A percentile compares a stretch with the other conserved stretches of the same genome.
Evolutionary conservation across 2,329 filamentous ascomycete genomes (phyloP).

Genomic region (Sporothrix dimorphospora): DNA sequence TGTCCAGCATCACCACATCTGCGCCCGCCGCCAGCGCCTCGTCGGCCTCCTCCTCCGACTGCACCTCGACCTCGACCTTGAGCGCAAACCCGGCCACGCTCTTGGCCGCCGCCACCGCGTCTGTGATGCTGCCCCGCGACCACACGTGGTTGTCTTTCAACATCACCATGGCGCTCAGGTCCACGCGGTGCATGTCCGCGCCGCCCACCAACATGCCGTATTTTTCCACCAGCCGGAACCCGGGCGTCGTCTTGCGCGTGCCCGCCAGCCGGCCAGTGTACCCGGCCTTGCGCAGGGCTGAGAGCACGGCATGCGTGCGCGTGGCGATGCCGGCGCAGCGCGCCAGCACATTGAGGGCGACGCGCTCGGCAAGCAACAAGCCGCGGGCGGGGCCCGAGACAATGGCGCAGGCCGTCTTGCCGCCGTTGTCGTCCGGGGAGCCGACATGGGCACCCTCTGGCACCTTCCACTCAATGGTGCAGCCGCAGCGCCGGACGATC

Average conservation of each 20-base stretch:
- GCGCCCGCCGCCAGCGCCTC: conserved; percentile 89
- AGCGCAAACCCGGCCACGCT: conserved; percentile 84
- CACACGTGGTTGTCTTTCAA: conserved; percentile 99
- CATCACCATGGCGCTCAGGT: conserved; percentile 95
- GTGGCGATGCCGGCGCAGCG: conserved; percentile 91
- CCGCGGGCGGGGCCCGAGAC: conserved; percentile 80
- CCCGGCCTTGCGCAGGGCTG: conserved; percentile 64
- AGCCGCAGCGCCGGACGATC: conserved; percentile 86
- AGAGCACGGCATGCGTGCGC: conserved; percentile 59
- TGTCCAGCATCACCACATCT: conserved; percentile 97
- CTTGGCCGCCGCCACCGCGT: conserved; percentile 82
- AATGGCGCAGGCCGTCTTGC: conserved; percentile 67
- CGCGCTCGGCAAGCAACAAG: conserved; percentile 87
- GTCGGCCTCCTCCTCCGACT: conserved; percentile 83
- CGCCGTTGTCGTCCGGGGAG: conserved; percentile 41
- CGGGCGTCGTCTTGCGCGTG: conserved; percentile 95
- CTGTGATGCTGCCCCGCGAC: conserved; percentile 82
- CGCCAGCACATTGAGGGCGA: conserved; percentile 87
- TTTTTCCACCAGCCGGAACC: conserved; percentile 94
- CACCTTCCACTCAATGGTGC: conserved; percentile 87
- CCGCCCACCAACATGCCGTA: conserved; percentile 96
- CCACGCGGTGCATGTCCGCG: conserved; percentile 87
- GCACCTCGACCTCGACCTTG: conserved; percentile 96
- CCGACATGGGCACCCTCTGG: conserved; percentile 73
- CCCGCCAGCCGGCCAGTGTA: conserved; percentile 87